Evolutionary conservation across 1,139 yeast species (phyloP), one percentile per base, ranked within the genome.

Genomic region (Hyphopichia wangnamkhiaoensis): DNA sequence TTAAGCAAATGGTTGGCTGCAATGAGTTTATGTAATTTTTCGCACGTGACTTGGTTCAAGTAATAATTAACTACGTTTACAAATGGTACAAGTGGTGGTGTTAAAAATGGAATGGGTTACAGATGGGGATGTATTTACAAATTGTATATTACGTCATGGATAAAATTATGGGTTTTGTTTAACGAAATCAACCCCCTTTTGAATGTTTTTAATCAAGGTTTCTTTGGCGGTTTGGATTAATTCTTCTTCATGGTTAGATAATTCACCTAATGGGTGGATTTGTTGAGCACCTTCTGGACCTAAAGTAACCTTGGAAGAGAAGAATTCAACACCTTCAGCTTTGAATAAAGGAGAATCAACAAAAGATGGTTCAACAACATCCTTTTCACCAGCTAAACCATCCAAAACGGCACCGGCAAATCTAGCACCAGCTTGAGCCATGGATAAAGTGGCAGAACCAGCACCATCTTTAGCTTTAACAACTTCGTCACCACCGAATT

Each of bases 401-500:
- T 75, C 67, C 59, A 82, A 68, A 34, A 83, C 79, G 40, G 80
- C 65, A 51, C 79, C 79, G 40, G 90, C 77, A 53, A 88, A 80
- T 64, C 85, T 80, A 62, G 82, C 91, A 53, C 94, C 96, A 37
- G 97, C 96, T 63, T 89, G 93, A 37, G 97, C 97, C 97, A 91
- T 91, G 41, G 96, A 87, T 52, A 91, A 75, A 38, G 98, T 91
- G 48, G 96, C 96, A 38, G 96, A 87, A 43, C 97, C 97, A 48
- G 84, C 82, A 58, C 97, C 97, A 62, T 88, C 84, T 75, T 91
- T 91, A 55, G 97, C 97, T 70, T 85, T 76, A 54, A 91, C 97
- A 53, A 91, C 95, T 72, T 91, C 97, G 62, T 91, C 97, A 69
- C 97, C 97, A 61, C 97, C 98, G 61, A 84, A 89, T 71, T 90